Evolutionary conservation across 805 yeast genomes (phyloP).

Genomic region (Cyberlindnera meyerae): DNA sequence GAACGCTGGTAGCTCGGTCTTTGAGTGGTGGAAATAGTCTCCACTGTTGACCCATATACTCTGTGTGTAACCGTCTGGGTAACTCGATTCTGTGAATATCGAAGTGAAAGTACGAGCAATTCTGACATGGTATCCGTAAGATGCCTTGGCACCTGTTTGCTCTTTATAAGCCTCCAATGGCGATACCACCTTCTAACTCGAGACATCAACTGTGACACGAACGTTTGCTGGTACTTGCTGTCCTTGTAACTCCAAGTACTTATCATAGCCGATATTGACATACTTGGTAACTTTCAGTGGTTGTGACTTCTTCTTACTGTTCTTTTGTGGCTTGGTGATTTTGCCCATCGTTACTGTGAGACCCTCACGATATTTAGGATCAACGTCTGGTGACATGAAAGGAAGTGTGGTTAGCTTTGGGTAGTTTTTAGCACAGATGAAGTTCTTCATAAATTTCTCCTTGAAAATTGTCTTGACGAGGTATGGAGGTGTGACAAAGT

Average conservation of each 20-base stretch:
- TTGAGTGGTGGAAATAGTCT: slow-evolving; percentile 45
- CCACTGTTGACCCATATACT: slow-evolving; percentile 65
- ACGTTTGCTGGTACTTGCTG: slow-evolving; percentile 71
- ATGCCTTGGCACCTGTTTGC: slow-evolving; percentile 48
- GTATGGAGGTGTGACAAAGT: slow-evolving; percentile 81
- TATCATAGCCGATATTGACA: slow-evolving; percentile 67
- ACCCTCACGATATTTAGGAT: slow-evolving; percentile 60
- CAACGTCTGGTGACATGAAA: slow-evolving; percentile 47
- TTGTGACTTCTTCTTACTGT: slow-evolving; percentile 40
- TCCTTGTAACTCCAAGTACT: slow-evolving; percentile 51
- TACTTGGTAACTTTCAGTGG: slow-evolving; percentile 58
- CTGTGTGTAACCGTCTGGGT: slow-evolving; percentile 63
- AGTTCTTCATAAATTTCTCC: slow-evolving; percentile 38
- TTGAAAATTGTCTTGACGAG: slow-evolving; percentile 61
- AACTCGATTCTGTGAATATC: slow-evolving; percentile 65
- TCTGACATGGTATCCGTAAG: slow-evolving; percentile 74
- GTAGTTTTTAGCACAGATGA: slow-evolving; percentile 59
- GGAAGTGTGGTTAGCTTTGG: slow-evolving; percentile 76
- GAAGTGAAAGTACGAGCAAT: slow-evolving; percentile 55
- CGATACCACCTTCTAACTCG: slow-evolving; percentile 58
- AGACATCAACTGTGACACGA: slow-evolving; percentile 73
- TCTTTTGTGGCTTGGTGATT: slow-evolving; percentile 25
- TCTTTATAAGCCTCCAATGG: slow-evolving; percentile 67
- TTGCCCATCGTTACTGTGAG: slow-evolving; percentile 37
- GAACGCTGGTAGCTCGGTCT: slow-evolving; percentile 25